Evolutionary conservation across 2,329 filamentous ascomycete genomes (phyloP), one percentile per base, ranked within the genome.

Genomic region (Moelleriella libera): DNA sequence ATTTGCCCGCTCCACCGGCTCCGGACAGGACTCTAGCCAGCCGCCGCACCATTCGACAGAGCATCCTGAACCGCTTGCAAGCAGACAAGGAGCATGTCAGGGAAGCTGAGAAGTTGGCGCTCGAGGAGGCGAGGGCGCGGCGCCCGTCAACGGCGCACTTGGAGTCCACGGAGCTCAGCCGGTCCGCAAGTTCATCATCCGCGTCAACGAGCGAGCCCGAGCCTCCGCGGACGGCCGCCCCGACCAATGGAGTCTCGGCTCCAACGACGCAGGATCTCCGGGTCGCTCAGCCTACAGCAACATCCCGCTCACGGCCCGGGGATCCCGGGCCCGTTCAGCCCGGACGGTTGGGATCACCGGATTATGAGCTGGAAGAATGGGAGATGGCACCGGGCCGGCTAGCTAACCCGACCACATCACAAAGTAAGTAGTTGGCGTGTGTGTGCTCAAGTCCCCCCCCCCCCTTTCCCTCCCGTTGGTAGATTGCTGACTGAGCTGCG

Each of bases 321-420:
- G 34, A 37, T 12, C 8, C 9, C 40, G 40, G n/a, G 9, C 10
- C 8, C 21, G 42, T 37, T 29, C 14, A 44, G 32, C 12, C 30
- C 7, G 30, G 44, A 42, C 47, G 43, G 29, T 43, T 42, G 14
- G 47, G 29, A 28, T 6, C 44, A n/a, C 42, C 42, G 30, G 47
- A 50, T 9, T 34, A 41, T 30, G 49, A 48, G 37, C 47, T 50
- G 48, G 51, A 50, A 31, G 37, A 47, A 6, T 52, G 49, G 49
- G 69, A 72, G 53, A 51, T 70, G 43, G 68, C 69, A 0, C 69
- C 69, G 1, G 69, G 69, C 12, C 62, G 65, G 28, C 55, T 69
- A 31, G 55, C 53, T 7, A 59, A 63, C 34, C 50, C 57, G 4
- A 48, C 50, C 1, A 52, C 56, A 1, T 53, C 55, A 1, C 59